phyloP scores from a whole-genome alignment of 495 filamentous ascomycete genomes.

The Parathielavia appendiculata region DNA sequence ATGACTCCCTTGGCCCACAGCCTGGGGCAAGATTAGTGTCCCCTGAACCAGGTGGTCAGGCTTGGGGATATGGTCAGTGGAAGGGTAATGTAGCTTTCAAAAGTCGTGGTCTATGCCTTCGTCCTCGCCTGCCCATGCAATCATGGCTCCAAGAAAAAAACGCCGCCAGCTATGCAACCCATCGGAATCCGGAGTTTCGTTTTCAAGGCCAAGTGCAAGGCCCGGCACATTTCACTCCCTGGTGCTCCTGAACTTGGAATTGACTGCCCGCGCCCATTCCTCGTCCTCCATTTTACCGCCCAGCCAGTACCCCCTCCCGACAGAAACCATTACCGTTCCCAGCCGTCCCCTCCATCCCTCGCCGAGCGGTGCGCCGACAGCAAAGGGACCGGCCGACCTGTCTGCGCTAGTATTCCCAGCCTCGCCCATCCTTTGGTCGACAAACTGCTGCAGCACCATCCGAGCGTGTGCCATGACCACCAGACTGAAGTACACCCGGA shows the following conservation, averaged over 20 bases:
- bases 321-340: constrained; percentile 64
- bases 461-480: constrained; percentile 77
- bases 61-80: too few relatives aligned
- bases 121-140: neutral
- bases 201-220: neutral
- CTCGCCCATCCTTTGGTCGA: constrained; percentile 43
- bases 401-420: constrained; percentile 31
- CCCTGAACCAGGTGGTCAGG: too few relatives aligned
- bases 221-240: constrained; percentile 2
- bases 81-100: too few relatives aligned
- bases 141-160: neutral
- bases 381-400: constrained; percentile 66
- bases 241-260: constrained; percentile 49
- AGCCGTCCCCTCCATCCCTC: constrained; percentile 71
- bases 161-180: constrained; percentile 14
- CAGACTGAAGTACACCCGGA: constrained; percentile 72
- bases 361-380: constrained; percentile 58
- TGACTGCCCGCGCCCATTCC: constrained; percentile 55
- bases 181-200: neutral
- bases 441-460: constrained; percentile 57
- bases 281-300: constrained; percentile 46
- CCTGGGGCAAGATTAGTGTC: too few relatives aligned
- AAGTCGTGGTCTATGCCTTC: neutral
- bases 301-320: constrained; percentile 73
- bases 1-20: too few relatives aligned